Conservation (phyloP, 345 rosid species). For the Populus deltoides region DNA sequence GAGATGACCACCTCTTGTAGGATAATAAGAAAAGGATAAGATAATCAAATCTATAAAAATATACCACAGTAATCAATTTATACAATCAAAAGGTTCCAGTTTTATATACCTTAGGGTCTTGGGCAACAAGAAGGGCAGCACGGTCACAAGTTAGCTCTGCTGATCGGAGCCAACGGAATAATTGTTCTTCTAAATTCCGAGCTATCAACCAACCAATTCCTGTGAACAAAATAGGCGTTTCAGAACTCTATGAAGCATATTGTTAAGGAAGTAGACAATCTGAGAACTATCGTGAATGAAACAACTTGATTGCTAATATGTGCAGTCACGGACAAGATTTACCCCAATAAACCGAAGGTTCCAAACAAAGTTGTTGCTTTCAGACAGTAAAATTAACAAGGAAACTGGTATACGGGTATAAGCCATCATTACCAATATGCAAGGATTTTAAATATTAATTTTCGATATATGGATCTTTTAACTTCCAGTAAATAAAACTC, state of each 20-base stretch:
- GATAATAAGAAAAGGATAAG: constrained; percentile 28
- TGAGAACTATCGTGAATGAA: not conserved
- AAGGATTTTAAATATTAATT: not conserved
- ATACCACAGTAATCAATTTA: not conserved
- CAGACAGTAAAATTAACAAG: not conserved
- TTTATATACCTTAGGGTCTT: constrained; percentile 74
- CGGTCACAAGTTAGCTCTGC: constrained; percentile 98
- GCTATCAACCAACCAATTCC: constrained; percentile 87
- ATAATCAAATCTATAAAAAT: constrained; percentile 7
- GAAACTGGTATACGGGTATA: not conserved
- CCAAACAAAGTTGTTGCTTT: not conserved
- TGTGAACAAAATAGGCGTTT: constrained; percentile 24
- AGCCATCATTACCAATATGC: not conserved
- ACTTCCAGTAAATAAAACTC: not conserved
- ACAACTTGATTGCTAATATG: not conserved
- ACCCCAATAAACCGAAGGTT: not conserved
- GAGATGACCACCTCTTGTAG: constrained; percentile 96
- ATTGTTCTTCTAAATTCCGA: constrained; percentile 76
- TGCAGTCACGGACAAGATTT: not conserved
- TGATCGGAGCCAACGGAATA: constrained; percentile 86
- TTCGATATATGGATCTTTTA: not conserved
- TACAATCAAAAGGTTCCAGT: not conserved
- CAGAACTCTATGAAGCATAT: not conserved
- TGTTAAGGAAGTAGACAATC: not conserved
- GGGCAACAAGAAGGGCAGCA: constrained; percentile 96